Evolutionary conservation across 371 early-diverging fungal genomes (phyloP), one percentile per base, ranked within the genome.

Genomic region (Mortierella sp.): DNA sequence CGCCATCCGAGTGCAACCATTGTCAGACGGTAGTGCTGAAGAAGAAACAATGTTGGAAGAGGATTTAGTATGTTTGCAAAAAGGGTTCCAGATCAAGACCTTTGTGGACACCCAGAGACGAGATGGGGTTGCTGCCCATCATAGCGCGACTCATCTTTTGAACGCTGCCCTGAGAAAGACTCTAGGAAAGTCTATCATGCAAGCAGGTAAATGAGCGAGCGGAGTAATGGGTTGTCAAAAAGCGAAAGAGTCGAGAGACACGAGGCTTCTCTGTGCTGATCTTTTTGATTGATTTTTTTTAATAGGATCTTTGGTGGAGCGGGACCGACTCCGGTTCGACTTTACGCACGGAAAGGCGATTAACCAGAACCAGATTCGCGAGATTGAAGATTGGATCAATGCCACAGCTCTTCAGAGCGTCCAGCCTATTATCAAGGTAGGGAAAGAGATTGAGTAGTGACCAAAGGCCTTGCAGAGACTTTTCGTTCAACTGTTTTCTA

Each of bases 71-170:
- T 89, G 71, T 60, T 74, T 89, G 43, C 83, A 86, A 64, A 55
- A 74, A 26, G 66, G 68, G 1, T 66, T 66, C 61, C 66, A 82
- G 21, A 4, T 75, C 0, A 69, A 72, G 2, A 85, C 89, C 0
- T 57, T 77, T 9, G 85, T 94, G 1, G 90, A 92, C 62, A 60
- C 76, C 19, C 68, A 57, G 6, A 82, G 85, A 59, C 88, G 94
- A 15, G 70, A 80, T n/a, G 90, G 91, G 0, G 82, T 84, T 0
- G 91, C 91, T 7, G 83, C 90, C 7, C 94, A 94, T 64, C 94
- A 94, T 60, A 90, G 93, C 6, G 94, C 93, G 3, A 94, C 94
- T 0, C 94, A 94, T 81, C 45, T 93, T 52, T 72, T 94, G 28
- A 90, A 93, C 62, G 89, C 90, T 16, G 93, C 91, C 1, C 77